phyloP scores from a whole-genome alignment of 2,329 filamentous ascomycete species.

The Botrytis aclada region DNA sequence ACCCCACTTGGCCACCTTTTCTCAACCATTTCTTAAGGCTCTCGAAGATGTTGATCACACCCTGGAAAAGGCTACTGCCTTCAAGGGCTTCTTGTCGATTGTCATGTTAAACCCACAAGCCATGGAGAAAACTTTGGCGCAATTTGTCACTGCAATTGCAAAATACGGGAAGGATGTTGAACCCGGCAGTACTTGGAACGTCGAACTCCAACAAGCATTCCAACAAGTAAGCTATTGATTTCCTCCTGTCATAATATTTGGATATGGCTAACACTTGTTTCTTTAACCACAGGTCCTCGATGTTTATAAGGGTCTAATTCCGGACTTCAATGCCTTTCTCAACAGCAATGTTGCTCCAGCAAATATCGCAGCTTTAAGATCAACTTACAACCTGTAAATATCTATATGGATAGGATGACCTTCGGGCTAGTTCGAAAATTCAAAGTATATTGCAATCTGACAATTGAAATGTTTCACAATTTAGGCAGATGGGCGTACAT shows the following conservation, averaged over 20 bases:
- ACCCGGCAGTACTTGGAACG: slow-evolving; percentile 39
- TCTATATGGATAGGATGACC: neutral
- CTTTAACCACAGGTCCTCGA: slow-evolving; percentile 43
- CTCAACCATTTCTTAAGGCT: slow-evolving; percentile 73
- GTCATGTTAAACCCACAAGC: slow-evolving; percentile 85
- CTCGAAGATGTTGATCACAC: slow-evolving; percentile 85
- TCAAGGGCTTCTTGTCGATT: slow-evolving; percentile 83
- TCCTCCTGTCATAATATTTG: slow-evolving; percentile 7
- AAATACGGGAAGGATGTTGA: slow-evolving; percentile 64
- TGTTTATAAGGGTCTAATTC: slow-evolving; percentile 53
- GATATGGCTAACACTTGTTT: slow-evolving; percentile 26
- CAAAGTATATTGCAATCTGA: slow-evolving; percentile 9
- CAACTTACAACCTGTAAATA: slow-evolving; percentile 39
- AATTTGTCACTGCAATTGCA: slow-evolving; percentile 83
- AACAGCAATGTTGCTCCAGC: slow-evolving; percentile 27
- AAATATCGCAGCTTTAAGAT: slow-evolving; percentile 31
- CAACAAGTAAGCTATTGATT: slow-evolving; percentile 25
- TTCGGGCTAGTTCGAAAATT: slow-evolving; percentile 1
- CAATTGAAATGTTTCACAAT: neutral
- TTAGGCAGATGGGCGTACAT: neutral
- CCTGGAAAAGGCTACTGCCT: slow-evolving; percentile 91
- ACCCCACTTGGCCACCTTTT: slow-evolving; percentile 75
- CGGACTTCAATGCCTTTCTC: slow-evolving; percentile 51
- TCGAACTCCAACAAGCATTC: slow-evolving; percentile 36
- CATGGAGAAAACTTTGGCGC: slow-evolving; percentile 79